These are phyloP conservation scores for Ophiostoma perfectum DNA, from an alignment of 2,329 filamentous ascomycete species.

Conservation along the genomic window DNA sequence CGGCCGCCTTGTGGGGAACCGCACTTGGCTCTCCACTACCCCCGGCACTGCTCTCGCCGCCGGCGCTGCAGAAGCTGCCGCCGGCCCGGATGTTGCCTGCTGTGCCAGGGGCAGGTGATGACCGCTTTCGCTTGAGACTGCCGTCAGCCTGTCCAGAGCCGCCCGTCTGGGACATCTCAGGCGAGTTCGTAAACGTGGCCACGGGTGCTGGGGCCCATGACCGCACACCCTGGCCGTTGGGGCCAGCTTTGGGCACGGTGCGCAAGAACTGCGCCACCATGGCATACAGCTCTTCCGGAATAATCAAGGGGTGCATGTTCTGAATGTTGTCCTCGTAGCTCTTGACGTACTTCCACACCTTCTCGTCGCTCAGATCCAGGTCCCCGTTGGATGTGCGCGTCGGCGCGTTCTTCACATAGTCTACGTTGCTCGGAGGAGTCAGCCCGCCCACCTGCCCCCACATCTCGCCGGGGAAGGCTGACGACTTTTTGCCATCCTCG, in stretches of 20 bases:
- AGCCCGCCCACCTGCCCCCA: constrained; percentile 54
- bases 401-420: constrained; percentile 24
- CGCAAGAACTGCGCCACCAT: constrained; percentile 52
- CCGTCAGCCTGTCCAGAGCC: constrained; percentile 23
- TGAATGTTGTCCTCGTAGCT: constrained; percentile 58
- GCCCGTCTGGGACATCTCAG: constrained; percentile 11
- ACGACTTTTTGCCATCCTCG: not conserved
- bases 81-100: constrained; percentile 13
- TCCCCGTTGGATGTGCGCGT: constrained; percentile 38
- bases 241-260: constrained; percentile 14
- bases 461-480: constrained; percentile 39
- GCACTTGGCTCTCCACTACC: not conserved
- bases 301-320: constrained; percentile 60
- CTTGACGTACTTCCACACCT: constrained; percentile 49
- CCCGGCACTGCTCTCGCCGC: constrained; percentile 23
- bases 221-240: not conserved
- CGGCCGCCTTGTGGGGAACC: not conserved
- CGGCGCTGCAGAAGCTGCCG: not conserved
- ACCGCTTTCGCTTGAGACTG: constrained; percentile 52
- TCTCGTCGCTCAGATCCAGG: constrained; percentile 49
- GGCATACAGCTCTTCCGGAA: constrained; percentile 47
- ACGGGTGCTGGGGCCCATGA: constrained; percentile 19
- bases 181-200: constrained; percentile 31
- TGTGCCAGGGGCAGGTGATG: constrained; percentile 34
- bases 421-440: constrained; percentile 37